Base-by-base conservation (phyloP, 176 grass and related monocot species). In the Aegilops sharonensis region DNA sequence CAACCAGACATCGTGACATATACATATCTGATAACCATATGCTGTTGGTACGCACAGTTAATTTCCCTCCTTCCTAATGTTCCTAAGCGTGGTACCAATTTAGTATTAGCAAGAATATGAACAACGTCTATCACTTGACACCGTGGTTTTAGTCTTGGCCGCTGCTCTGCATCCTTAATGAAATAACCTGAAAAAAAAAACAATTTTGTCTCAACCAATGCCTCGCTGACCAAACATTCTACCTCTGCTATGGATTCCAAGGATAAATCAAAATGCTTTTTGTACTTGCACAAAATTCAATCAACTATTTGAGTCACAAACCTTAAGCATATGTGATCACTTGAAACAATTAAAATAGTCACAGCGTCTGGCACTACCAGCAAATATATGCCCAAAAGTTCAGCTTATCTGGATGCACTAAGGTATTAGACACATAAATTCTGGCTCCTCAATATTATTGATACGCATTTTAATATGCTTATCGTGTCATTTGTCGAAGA, bases 61-160 rank as follows among this genome's bases (percentile, higher is more conserved):
- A 21, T 63, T 81, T 83, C 17, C 39, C 4, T 78, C 36, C 30
- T 85, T 42, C 40, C 9, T 42, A 70, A 20, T 64, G n/a, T 24
- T 90, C 30, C 18, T 74, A 72, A 10, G 45, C 80, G 18, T 85
- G 64, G 74, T 24, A 18, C 83, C 75, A 69, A n/a, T 27, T 36
- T 50, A 47, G 36, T 71, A 71, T 48, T 37, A 81, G 39, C 72
- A 18, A 64, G 21, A 77, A 30, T 37, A 68, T 11, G 35, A 65
- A 31, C 14, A 47, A 75, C 14, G n/a, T 23, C 36, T 0, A 34
- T 1, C 39, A 40, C 39, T 39, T 9, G 0, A 84, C 52, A 78
- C 52, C 54, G 31, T 78, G 56, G 32, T 14, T 86, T 61, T 78
- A 65, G 31, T 9, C 23, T 14, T 62, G 72, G 64, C 54, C 47